Conservation (phyloP, 805 yeast genomes). For the Wickerhamiella brachini region DNA sequence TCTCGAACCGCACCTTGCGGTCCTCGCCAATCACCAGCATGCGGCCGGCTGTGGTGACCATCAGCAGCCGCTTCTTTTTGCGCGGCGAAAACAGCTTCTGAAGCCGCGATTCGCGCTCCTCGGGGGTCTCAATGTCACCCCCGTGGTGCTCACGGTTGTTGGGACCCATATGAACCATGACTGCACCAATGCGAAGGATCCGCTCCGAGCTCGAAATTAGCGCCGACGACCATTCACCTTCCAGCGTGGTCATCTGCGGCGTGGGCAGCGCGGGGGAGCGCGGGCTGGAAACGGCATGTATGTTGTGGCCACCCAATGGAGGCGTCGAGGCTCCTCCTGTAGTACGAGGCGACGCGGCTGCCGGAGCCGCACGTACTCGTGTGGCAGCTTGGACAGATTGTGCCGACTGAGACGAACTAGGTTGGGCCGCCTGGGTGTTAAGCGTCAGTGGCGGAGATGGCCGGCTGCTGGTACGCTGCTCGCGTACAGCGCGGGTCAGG, state of each 20-base stretch:
- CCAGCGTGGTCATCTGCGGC: slow-evolving; percentile 33
- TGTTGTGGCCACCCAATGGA: background rate
- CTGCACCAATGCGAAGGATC: slow-evolving; percentile 32
- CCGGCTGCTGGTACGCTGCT: slow-evolving; percentile 6
- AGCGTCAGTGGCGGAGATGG: background rate
- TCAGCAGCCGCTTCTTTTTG: slow-evolving; percentile 19
- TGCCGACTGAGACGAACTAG: background rate
- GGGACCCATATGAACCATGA: slow-evolving; percentile 17
- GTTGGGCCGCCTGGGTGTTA: background rate
- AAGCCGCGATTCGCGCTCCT: slow-evolving; percentile 16
- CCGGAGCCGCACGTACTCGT: background rate
- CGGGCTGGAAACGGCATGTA: background rate
- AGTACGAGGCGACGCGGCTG: background rate
- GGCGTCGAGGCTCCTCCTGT: background rate
- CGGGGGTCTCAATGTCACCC: slow-evolving; percentile 8
- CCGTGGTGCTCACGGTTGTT: slow-evolving; percentile 10
- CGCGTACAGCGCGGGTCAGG: slow-evolving; percentile 14
- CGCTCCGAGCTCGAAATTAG: slow-evolving; percentile 35
- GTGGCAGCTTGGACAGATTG: background rate
- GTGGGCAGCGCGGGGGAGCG: slow-evolving; percentile 7
- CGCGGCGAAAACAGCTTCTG: slow-evolving; percentile 20
- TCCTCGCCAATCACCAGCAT: slow-evolving; percentile 23
- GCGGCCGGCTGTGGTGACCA: slow-evolving; percentile 25
- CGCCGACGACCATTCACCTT: slow-evolving; percentile 34
- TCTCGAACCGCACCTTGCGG: slow-evolving; percentile 21